These are phyloP conservation scores for Capsella bursapastoris DNA, from an alignment of 345 rosid species.

Conservation along the genomic window DNA sequence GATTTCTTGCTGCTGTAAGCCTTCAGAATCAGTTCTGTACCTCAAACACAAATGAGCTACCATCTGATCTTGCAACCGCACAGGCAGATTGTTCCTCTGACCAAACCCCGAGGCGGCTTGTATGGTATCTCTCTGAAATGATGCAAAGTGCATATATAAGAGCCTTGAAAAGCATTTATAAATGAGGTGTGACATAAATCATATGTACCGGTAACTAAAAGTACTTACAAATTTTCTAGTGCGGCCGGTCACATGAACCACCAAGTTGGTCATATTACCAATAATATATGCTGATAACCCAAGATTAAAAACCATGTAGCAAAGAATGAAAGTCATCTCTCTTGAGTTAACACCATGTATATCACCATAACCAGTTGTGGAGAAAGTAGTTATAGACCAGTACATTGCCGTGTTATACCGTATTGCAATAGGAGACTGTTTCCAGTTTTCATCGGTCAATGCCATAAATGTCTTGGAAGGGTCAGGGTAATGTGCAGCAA, in stretches of 20 bases:
- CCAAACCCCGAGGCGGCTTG: conserved; percentile 83
- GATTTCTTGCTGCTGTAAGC: conserved; percentile 89
- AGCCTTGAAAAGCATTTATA: background rate
- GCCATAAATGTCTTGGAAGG: conserved; percentile 70
- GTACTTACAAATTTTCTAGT: conserved; percentile 84
- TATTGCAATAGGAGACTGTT: conserved; percentile 35
- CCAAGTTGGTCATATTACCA: conserved; percentile 90
- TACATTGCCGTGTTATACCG: conserved; percentile 74
- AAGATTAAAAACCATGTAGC: conserved; percentile 72
- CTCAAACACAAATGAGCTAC: conserved; percentile 85
- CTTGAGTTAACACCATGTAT: conserved; percentile 65
- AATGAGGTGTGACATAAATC: background rate
- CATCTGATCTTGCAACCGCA: conserved; percentile 89
- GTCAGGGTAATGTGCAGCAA: conserved; percentile 55
- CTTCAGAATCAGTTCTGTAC: conserved; percentile 85
- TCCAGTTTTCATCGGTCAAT: conserved; percentile 48
- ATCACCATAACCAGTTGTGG: conserved; percentile 91
- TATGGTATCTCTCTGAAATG: conserved; percentile 78
- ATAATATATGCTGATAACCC: conserved; percentile 77
- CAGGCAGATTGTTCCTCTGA: conserved; percentile 74
- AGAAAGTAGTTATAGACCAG: conserved; percentile 84
- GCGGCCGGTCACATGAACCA: conserved; percentile 79
- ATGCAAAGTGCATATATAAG: conserved; percentile 4
- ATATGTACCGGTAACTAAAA: background rate
- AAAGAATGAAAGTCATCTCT: conserved; percentile 68